Evolutionary conservation across 768 basidiomycete species (phyloP), one percentile per base, ranked within the genome.

Genomic region (Myochromella boudieri): DNA sequence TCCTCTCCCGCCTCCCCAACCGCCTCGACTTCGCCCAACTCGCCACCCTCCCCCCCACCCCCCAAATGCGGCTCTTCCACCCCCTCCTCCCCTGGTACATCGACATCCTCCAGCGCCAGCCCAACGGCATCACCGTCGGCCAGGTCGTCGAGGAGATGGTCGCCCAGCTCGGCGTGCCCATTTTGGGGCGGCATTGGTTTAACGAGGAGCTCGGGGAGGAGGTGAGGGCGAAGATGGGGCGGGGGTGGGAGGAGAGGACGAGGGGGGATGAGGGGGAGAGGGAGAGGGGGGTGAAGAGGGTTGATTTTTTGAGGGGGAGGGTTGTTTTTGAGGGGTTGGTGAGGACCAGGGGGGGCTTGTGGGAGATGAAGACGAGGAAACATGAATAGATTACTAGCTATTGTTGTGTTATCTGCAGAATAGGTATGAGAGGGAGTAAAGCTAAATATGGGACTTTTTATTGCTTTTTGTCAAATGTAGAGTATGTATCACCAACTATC

Each of bases 51-150:
- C 82, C 82, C 1, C 70, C 80, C 1, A 64, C 75, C 0, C 56
- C 64, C 4, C 63, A 62, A 46, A 74, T 86, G 68, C 79, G 81
- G 10, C 56, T 87, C 40, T 80, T 72, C 55, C 81, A 84, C 60
- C 63, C 75, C 0, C 66, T 68, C 27, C 64, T 84, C 1, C 85
- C 85, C 0, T 87, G 85, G 85, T 83, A 77, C 62, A 74, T 87
- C 59, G 84, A 86, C 52, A 67, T 85, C 14, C 56, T 58, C 18
- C 62, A 73, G 31, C 61, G 60, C 6, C 69, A 74, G 32, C 70
- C 72, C 2, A 64, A 75, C 18, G 84, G 83, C n/a, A 70, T 85
- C 44, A 81, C 82, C 4, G 65, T 87, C 2, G 65, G 65, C 26
- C 81, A 86, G 49, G 66, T 87, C 12, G 63, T 86, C 41, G 47